phyloP scores from a whole-genome alignment of 805 yeast species.

The Lachancea mirantina region DNA sequence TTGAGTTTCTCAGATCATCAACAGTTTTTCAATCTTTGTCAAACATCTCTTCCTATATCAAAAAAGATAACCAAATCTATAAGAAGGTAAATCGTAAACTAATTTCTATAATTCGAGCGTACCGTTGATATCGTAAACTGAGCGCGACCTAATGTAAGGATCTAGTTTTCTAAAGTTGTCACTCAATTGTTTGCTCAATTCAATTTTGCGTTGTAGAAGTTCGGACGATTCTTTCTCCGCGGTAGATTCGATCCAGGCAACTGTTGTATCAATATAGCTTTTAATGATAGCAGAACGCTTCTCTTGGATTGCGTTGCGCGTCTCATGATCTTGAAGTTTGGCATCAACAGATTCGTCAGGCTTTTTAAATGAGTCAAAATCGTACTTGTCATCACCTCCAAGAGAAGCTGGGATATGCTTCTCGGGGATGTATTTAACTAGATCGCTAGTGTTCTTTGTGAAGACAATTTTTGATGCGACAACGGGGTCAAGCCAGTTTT shows the following conservation, averaged over 20 bases:
- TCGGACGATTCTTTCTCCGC: constrained; percentile 44
- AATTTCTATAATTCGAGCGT: too few relatives aligned
- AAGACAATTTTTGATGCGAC: constrained; percentile 87
- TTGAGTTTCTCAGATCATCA: neutral
- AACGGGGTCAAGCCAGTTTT: constrained; percentile 93
- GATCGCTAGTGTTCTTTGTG: constrained; percentile 63
- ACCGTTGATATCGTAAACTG: constrained; percentile 75
- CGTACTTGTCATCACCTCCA: constrained; percentile 65
- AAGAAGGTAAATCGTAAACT: too few relatives aligned
- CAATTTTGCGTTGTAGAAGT: constrained; percentile 48
- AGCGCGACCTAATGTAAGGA: constrained; percentile 74
- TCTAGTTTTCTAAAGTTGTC: constrained; percentile 64
- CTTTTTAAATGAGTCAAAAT: constrained; percentile 47
- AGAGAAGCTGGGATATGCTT: constrained; percentile 58
- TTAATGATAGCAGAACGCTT: constrained; percentile 52
- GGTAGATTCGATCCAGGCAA: constrained; percentile 60
- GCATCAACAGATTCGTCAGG: constrained; percentile 59
- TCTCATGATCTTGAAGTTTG: constrained; percentile 37
- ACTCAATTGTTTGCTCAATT: constrained; percentile 45
- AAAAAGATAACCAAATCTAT: too few relatives aligned
- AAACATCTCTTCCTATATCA: too few relatives aligned
- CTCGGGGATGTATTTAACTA: constrained; percentile 52
- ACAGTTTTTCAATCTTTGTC: neutral
- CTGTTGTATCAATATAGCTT: constrained; percentile 56
- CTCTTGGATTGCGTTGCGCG: constrained; percentile 37